Base-by-base conservation (phyloP, 495 filamentous ascomycete species). In the Hypoxylon perforatum region DNA sequence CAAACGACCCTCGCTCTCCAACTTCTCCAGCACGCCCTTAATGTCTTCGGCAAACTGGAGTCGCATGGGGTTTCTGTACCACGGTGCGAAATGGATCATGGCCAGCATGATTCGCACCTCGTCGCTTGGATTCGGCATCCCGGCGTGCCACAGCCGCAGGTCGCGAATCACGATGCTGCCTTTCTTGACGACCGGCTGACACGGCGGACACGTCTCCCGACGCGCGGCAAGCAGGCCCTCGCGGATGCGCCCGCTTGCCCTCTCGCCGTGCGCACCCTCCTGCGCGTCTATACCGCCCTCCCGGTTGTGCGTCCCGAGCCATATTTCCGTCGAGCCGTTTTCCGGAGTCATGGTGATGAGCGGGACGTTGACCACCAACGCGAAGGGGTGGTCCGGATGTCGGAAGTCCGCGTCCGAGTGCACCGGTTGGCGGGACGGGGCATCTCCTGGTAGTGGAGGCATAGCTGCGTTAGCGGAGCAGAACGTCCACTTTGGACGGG, bases 111-210 rank as follows among this genome's bases (percentile, higher is more conserved):
- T 80, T 36, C 86, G 75, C 0, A 78, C 75, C 10, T 76, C 71
- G 15, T 78, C 68, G 5, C 78, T 81, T 17, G 75, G 60, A 59
- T 88, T 89, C 9, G 84, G 86, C 77, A 85, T 84, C 0, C 86
- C 86, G 6, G 82, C 84, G 72, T 89, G 85, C 85, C 85, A 89
- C 4, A 88, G 77, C 19, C 86, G 69, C 52, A 88, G 71, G 70
- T 88, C 86, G 4, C 87, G 76, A 9, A 88, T 61, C 21, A 86
- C 69, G 9, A 88, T 65, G 44, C 80, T 80, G 0, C 86, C 84
- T 54, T 85, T 87, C 21, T 78, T 77, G 1, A 85, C 76, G 4
- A 70, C 55, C 0, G 82, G 82, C 67, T 88, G 86, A 19, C 75
- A 70, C 2, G 85, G 85, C 0, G 66, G 39, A 3, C 81, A 64